phyloP scores from a whole-genome alignment of 2,329 filamentous ascomycete species.

The Lasiodiplodia citricola region DNA sequence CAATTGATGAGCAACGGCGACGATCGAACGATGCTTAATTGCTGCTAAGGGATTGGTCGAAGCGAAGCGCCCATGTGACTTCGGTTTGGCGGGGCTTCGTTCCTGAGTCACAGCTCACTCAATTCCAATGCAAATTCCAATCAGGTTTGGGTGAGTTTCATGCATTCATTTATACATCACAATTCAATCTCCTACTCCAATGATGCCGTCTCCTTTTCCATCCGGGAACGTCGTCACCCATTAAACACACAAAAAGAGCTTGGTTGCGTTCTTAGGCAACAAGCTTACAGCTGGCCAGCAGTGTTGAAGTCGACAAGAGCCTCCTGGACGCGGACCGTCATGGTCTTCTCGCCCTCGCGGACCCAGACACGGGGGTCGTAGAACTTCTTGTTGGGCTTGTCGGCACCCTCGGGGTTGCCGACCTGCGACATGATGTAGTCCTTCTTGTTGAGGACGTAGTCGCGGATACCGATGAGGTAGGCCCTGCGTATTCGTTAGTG shows the following conservation, averaged over 20 bases:
- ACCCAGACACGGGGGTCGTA: conserved; percentile 89
- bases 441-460: conserved; percentile 93
- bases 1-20: not conserved
- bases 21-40: not conserved
- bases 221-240: not conserved
- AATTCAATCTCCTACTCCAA: conserved; percentile 22
- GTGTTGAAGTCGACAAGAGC: conserved; percentile 94
- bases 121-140: not conserved
- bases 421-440: conserved; percentile 87
- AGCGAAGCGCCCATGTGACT: not conserved
- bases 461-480: conserved; percentile 89
- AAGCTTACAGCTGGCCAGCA: conserved; percentile 70
- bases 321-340: conserved; percentile 78
- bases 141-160: conserved; percentile 3
- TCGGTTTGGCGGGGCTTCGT: not conserved
- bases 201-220: conserved; percentile 9
- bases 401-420: conserved; percentile 91
- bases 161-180: conserved; percentile 27
- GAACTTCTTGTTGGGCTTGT: conserved; percentile 99
- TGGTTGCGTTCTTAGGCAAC: not conserved
- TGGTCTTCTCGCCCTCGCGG: conserved; percentile 95
- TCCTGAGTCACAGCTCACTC: not conserved
- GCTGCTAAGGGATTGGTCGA: not conserved
- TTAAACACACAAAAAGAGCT: conserved; percentile 18
- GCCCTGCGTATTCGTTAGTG: conserved; percentile 50